phyloP scores from a whole-genome alignment of 352 stramenopile species.

The Aphanomyces stellatus region DNA sequence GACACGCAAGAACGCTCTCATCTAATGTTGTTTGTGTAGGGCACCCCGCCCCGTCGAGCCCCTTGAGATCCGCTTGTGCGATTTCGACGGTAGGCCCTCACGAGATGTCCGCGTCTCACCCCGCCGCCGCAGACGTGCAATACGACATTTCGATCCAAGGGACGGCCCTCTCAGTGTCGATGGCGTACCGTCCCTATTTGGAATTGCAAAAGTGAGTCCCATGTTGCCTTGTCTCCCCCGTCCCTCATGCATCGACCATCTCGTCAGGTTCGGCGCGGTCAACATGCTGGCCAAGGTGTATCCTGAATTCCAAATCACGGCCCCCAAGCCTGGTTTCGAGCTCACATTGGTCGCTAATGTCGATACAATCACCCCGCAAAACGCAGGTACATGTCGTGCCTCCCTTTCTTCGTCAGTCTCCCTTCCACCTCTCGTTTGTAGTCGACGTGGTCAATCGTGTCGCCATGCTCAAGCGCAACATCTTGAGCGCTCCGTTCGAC shows the following conservation, averaged over 20 bases:
- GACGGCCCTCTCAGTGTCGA: conserved; percentile 56
- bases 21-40: too few species aligned
- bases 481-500: conserved; percentile 67
- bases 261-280: conserved; percentile 47
- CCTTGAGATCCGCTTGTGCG: conserved; percentile 68
- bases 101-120: not conserved
- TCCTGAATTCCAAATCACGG: conserved; percentile 55
- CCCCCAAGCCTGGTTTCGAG: conserved; percentile 68
- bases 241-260: not conserved
- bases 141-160: conserved; percentile 72
- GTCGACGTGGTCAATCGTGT: conserved; percentile 65
- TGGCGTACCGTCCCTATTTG: conserved; percentile 74
- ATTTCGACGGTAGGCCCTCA: conserved; percentile 63
- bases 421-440: conserved; percentile 21
- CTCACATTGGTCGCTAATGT: conserved; percentile 71
- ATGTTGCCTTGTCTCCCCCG: not conserved
- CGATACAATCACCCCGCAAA: conserved; percentile 57
- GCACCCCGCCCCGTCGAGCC: conserved; percentile 63
- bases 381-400: conserved; percentile 54
- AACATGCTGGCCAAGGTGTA: conserved; percentile 70
- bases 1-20: too few species aligned
- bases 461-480: conserved; percentile 75
- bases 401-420: too few species aligned
- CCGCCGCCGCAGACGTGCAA: conserved; percentile 48
- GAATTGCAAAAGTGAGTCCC: conserved; percentile 39